Evolutionary conservation across 202 grass and related monocot species (phyloP), one percentile per base, ranked within the genome.

Genomic region (Brachypodium distachyon): DNA sequence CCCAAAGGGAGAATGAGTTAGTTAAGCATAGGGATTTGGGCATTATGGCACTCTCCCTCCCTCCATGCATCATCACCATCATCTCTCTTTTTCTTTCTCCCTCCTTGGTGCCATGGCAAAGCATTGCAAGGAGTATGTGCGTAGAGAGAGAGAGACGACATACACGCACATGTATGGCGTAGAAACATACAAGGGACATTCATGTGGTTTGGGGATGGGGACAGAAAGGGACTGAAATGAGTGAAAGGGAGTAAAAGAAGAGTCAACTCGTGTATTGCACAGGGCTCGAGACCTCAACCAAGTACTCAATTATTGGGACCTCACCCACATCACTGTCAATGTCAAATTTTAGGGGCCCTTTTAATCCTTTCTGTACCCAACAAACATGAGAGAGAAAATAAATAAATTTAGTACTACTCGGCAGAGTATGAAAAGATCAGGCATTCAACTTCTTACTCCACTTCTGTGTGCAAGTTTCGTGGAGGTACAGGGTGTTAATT

Each of bases 1-100:
- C 79, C 75, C 78, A 72, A 90, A 80, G 83, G 64, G 64, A 46
- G 83, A 65, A 87, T 67, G 68, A 87, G 91, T 93, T 93, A 75
- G 87, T 93, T 93, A 90, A 87, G 84, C 77, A 86, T 93, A 85
- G 91, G 91, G 91, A 93, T 93, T 90, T 83, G 91, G 56, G 87
- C 88, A 83, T 93, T 73, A 78, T 89, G 79, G 48, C 74, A 21
- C 53, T 13, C 32, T 21, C n/a, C n/a, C 66, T 67, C 68, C 70
- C 41, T 49, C 41, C 56, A 77, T 75, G 56, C 73, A 76, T 62
- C 21, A 46, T 29, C 19, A 29, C 0, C 63, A 43, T 28, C 60
- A 38, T 22, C 62, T 28, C 7, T 9, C 63, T 37, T 55, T 46
- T 53, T 57, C 54, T 56, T 58, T 74, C 74, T 74, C 61, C 34